Evolutionary conservation across 345 rosid genomes (phyloP).

Genomic region (Turnera subulata): DNA sequence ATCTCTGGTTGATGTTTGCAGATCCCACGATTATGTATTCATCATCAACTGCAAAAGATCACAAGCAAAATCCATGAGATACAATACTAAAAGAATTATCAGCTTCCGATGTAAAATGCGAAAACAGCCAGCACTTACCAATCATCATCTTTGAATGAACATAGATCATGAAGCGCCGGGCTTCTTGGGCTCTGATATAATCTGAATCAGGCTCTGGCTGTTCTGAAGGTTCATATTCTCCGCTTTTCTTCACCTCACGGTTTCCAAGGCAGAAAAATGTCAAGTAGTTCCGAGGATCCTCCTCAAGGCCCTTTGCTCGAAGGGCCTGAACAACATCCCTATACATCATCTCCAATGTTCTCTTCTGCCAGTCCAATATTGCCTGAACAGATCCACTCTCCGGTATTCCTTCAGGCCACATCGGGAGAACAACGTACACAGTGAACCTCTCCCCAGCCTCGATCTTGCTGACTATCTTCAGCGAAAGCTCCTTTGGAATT

Average conservation of each 20-base stretch:
- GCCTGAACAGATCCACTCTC: slow-evolving; percentile 95
- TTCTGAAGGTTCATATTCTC: slow-evolving; percentile 86
- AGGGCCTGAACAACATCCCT: slow-evolving; percentile 75
- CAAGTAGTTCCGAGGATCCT: slow-evolving; percentile 81
- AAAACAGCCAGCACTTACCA: slow-evolving; percentile 29
- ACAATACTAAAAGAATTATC: background rate
- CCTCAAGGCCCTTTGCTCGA: slow-evolving; percentile 54
- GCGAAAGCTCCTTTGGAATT: slow-evolving; percentile 91
- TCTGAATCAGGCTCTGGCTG: slow-evolving; percentile 83
- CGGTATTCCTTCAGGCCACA: slow-evolving; percentile 99
- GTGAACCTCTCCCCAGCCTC: slow-evolving; percentile 77
- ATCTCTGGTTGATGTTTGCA: slow-evolving; percentile 96
- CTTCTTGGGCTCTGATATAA: slow-evolving; percentile 82
- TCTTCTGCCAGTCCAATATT: slow-evolving; percentile 91
- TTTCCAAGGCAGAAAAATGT: slow-evolving; percentile 96
- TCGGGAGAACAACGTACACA: slow-evolving; percentile 85
- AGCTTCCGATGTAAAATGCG: background rate
- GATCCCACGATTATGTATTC: slow-evolving; percentile 96
- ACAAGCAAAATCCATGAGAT: background rate
- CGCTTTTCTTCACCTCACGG: slow-evolving; percentile 76
- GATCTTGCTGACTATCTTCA: slow-evolving; percentile 92
- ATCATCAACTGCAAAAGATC: slow-evolving; percentile 69
- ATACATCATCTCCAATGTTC: slow-evolving; percentile 98
- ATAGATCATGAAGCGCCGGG: slow-evolving; percentile 96
- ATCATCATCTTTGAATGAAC: slow-evolving; percentile 99